These are phyloP conservation scores for Hypoxylon rickii DNA, from an alignment of 495 filamentous ascomycete species.

Conservation along the genomic window DNA sequence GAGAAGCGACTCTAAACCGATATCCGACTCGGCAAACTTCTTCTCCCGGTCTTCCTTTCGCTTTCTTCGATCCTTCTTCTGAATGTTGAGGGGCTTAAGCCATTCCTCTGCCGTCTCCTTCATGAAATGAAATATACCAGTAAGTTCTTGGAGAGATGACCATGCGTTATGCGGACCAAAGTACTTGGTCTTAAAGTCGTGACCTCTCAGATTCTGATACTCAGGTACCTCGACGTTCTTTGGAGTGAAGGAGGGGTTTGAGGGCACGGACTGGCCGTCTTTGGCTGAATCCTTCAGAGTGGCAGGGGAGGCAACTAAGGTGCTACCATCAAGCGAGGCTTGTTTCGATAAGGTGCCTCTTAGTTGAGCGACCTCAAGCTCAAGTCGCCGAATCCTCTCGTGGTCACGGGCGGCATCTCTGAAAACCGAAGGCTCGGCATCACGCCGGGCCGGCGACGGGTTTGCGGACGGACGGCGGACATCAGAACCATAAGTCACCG, in stretches of 20 bases:
- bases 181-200: constrained; percentile 54
- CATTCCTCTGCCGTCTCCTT: constrained; percentile 41
- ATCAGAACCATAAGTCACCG: constrained; percentile 21
- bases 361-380: constrained; percentile 55
- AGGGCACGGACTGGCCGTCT: constrained; percentile 25
- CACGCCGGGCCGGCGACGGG: constrained; percentile 35
- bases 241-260: constrained; percentile 29
- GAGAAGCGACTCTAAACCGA: constrained; percentile 42
- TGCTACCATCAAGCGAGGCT: constrained; percentile 42
- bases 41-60: constrained; percentile 44
- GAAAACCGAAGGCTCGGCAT: constrained; percentile 12
- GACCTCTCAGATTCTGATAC: constrained; percentile 32
- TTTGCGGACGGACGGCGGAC: constrained; percentile 22
- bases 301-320: constrained; percentile 37
- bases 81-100: constrained; percentile 41
- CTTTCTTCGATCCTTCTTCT: constrained; percentile 39
- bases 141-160: constrained; percentile 44
- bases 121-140: constrained; percentile 45
- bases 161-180: constrained; percentile 55
- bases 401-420: constrained; percentile 42
- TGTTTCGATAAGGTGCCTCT: constrained; percentile 47
- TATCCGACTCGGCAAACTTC: constrained; percentile 30
- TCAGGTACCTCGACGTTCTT: constrained; percentile 32
- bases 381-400: constrained; percentile 53
- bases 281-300: constrained; percentile 38